Evolutionary conservation across 768 basidiomycete species (phyloP).

Genomic region (Cantharellus anzutake): DNA sequence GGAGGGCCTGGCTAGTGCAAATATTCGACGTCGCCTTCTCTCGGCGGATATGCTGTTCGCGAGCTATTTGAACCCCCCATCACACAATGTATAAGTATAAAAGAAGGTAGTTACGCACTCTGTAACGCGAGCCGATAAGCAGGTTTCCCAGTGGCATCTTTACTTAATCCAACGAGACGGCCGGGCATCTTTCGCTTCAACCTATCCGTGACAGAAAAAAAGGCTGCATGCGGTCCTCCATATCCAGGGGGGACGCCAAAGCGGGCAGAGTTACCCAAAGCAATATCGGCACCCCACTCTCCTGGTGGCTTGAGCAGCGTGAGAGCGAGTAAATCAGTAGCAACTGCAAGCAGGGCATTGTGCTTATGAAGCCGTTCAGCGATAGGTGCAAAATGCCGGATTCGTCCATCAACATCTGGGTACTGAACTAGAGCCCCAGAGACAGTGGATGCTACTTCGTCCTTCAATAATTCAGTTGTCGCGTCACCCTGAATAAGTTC

Average conservation of each 20-base stretch:
- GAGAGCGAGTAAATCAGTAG: slow-evolving; percentile 83
- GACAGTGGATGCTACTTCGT: slow-evolving; percentile 25
- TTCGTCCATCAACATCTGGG: slow-evolving; percentile 71
- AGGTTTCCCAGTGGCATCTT: slow-evolving; percentile 62
- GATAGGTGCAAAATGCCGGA: slow-evolving; percentile 53
- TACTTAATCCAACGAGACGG: slow-evolving; percentile 77
- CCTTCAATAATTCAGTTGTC: slow-evolving; percentile 9
- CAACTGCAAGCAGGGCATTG: slow-evolving; percentile 71
- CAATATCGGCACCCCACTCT: slow-evolving; percentile 97
- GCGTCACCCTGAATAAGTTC: slow-evolving; percentile 53
- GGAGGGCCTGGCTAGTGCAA: slow-evolving; percentile 91
- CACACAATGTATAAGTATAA: not conserved
- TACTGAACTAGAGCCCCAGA: slow-evolving; percentile 89
- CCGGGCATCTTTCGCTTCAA: slow-evolving; percentile 99
- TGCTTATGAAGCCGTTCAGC: slow-evolving; percentile 47
- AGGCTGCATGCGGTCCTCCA: slow-evolving; percentile 93
- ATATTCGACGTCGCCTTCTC: slow-evolving; percentile 99
- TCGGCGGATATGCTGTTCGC: slow-evolving; percentile 91
- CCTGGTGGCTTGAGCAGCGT: slow-evolving; percentile 89
- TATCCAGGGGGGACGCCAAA: slow-evolving; percentile 97
- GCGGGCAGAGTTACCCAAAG: slow-evolving; percentile 83
- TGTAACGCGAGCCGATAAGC: slow-evolving; percentile 90
- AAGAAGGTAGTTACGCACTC: slow-evolving; percentile 35
- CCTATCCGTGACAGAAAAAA: slow-evolving; percentile 84
- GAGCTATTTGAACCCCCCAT: slow-evolving; percentile 30